Percentiles rank a stretch among this genome's conserved stretches.
These are phyloP conservation scores for Globisporangium apiculatum DNA, from an alignment of 352 stramenopile species.

Conservation along the genomic window DNA sequence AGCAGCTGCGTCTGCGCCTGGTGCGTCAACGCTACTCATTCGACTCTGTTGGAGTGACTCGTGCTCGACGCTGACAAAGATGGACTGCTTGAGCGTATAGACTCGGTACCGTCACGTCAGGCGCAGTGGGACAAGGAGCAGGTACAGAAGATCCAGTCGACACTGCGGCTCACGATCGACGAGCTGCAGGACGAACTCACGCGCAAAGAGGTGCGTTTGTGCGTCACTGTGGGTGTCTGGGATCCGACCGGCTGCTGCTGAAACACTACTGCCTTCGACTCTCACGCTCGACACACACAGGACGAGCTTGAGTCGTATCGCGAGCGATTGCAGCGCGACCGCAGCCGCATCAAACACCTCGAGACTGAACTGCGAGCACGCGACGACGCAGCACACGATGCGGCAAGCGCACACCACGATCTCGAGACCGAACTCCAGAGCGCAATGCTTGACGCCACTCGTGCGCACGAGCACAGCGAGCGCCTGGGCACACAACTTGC, in stretches of 20 bases:
- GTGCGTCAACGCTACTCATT: background rate
- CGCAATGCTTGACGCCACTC: constrained; percentile 44
- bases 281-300: constrained; percentile 7
- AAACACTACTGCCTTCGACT: background rate
- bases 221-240: background rate
- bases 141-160: constrained; percentile 59
- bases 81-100: background rate
- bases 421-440: constrained; percentile 50
- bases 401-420: constrained; percentile 28
- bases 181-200: constrained; percentile 76
- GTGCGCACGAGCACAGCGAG: constrained; percentile 42
- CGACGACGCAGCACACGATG: constrained; percentile 27
- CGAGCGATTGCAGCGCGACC: constrained; percentile 48
- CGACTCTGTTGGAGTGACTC: too few relatives aligned
- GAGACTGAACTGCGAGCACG: constrained; percentile 37
- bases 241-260: background rate
- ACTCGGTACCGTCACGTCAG: constrained; percentile 13
- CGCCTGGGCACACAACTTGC: constrained; percentile 34
- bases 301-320: constrained; percentile 37
- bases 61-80: too few relatives aligned
- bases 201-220: constrained; percentile 38
- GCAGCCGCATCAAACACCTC: constrained; percentile 43
- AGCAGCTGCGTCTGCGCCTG: background rate
- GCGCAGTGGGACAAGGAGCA: constrained; percentile 69
- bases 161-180: constrained; percentile 60